Conservation (phyloP, 108 stramenopile species). For the Nannochloropsis salina region DNA sequence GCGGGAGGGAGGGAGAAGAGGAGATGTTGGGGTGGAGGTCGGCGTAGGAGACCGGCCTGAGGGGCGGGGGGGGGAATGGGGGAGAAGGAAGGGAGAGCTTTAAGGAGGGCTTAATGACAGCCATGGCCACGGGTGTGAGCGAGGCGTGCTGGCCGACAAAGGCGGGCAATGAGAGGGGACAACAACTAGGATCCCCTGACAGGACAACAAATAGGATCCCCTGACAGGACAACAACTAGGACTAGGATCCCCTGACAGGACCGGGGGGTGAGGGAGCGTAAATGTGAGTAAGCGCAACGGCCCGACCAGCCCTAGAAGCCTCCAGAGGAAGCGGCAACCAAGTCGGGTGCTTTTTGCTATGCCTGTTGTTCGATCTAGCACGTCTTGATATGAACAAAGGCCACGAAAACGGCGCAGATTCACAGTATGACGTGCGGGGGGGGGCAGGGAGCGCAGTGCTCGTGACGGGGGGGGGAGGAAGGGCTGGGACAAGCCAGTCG, state of each 20-base stretch:
- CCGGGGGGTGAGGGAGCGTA: no score
- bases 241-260: no score
- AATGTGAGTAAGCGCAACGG: background rate
- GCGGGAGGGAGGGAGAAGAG: background rate
- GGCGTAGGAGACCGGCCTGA: background rate
- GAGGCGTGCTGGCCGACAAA: no score
- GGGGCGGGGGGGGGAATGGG: background rate
- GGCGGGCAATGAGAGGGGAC: no score
- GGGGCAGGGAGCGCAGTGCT: background rate
- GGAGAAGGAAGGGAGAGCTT: background rate
- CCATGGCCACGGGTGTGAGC: no score
- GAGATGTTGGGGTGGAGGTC: background rate
- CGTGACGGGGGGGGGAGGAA: background rate
- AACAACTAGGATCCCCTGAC: no score
- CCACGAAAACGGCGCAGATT: background rate
- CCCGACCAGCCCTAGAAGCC: slow-evolving; percentile 15
- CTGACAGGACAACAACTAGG: no score
- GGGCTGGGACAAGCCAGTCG: background rate
- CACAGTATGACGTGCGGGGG: background rate
- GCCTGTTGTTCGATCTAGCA: background rate
- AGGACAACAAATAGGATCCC: no score
- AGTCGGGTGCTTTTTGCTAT: slow-evolving; percentile 14
- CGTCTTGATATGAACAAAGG: background rate
- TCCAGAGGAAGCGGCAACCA: background rate
- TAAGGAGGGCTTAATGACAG: background rate